A percentile compares a stretch with the other conserved stretches of the same genome.
Evolutionary conservation across 768 basidiomycete species (phyloP).

Genomic region (Fibroporia radiculosa): DNA sequence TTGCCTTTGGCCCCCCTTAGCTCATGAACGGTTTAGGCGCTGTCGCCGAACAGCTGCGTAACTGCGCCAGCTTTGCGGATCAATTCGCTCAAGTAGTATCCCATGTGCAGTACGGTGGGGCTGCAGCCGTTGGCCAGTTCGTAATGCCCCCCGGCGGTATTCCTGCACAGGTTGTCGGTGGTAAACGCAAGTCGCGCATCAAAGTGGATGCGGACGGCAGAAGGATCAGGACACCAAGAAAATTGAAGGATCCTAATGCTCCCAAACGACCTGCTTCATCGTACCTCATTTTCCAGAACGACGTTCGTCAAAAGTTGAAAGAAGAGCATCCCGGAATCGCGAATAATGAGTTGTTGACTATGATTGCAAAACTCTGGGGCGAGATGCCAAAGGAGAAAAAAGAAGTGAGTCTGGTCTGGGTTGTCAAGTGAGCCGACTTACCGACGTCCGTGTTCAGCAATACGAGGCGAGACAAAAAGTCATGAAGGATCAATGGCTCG

Average conservation of each 20-base stretch:
- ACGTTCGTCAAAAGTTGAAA: slow-evolving; percentile 69
- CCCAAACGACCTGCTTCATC: slow-evolving; percentile 91
- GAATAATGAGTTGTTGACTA: slow-evolving; percentile 62
- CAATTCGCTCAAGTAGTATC: slow-evolving; percentile 45
- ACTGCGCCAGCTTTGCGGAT: slow-evolving; percentile 54
- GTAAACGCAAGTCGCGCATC: slow-evolving; percentile 44
- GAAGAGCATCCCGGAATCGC: slow-evolving; percentile 51
- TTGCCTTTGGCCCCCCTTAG: slow-evolving; percentile 27
- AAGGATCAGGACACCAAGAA: slow-evolving; percentile 59
- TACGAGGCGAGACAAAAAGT: slow-evolving; percentile 44
- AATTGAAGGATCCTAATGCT: slow-evolving; percentile 81
- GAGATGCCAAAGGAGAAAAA: slow-evolving; percentile 61
- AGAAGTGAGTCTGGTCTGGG: slow-evolving; percentile 43
- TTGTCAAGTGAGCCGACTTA: background rate
- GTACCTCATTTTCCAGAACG: slow-evolving; percentile 93
- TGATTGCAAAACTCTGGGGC: slow-evolving; percentile 73
- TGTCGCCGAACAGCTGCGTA: slow-evolving; percentile 58
- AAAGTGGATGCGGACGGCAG: slow-evolving; percentile 18
- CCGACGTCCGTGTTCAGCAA: slow-evolving; percentile 28
- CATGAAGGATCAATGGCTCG: slow-evolving; percentile 59
- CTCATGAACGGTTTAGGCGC: slow-evolving; percentile 45
- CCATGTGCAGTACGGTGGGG: slow-evolving; percentile 20
- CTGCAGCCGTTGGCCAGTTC: slow-evolving; percentile 14
- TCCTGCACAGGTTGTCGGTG: slow-evolving; percentile 20
- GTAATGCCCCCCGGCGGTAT: slow-evolving; percentile 6